These are phyloP conservation scores for Metschnikowia vanudenii DNA, from an alignment of 805 yeast species.

Conservation along the genomic window DNA sequence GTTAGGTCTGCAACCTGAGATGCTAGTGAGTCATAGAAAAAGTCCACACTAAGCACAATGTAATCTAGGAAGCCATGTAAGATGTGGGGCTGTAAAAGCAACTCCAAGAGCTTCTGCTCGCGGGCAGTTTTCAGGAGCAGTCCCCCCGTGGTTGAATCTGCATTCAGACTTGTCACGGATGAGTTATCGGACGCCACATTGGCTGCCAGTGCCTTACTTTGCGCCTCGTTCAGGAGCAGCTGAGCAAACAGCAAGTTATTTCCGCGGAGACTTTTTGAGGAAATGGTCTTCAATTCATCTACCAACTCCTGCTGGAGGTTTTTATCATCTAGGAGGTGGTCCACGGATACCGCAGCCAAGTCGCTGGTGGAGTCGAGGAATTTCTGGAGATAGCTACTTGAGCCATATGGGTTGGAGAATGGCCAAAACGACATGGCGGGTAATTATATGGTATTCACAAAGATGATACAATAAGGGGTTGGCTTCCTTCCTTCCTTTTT, in stretches of 20 bases:
- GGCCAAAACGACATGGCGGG: constrained; percentile 46
- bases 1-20: no score
- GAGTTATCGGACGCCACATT: constrained; percentile 24
- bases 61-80: constrained; percentile 66
- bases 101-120: constrained; percentile 64
- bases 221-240: constrained; percentile 18
- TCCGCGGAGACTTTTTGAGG: constrained; percentile 29
- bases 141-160: constrained; percentile 23
- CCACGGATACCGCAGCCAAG: constrained; percentile 29
- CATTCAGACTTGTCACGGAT: constrained; percentile 36
- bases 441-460: no score
- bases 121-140: constrained; percentile 33
- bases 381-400: constrained; percentile 40
- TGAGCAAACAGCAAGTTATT: constrained; percentile 31
- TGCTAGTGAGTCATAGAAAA: constrained; percentile 28
- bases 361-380: constrained; percentile 40
- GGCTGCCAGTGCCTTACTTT: constrained; percentile 8
- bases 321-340: constrained; percentile 34
- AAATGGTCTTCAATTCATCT: constrained; percentile 29
- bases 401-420: constrained; percentile 37
- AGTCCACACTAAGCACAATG: constrained; percentile 53
- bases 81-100: constrained; percentile 74
- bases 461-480: no score
- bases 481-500: no score
- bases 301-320: constrained; percentile 37